phyloP scores from a whole-genome alignment of 371 early-diverging fungal species.

The Mortierella polycephala region DNA sequence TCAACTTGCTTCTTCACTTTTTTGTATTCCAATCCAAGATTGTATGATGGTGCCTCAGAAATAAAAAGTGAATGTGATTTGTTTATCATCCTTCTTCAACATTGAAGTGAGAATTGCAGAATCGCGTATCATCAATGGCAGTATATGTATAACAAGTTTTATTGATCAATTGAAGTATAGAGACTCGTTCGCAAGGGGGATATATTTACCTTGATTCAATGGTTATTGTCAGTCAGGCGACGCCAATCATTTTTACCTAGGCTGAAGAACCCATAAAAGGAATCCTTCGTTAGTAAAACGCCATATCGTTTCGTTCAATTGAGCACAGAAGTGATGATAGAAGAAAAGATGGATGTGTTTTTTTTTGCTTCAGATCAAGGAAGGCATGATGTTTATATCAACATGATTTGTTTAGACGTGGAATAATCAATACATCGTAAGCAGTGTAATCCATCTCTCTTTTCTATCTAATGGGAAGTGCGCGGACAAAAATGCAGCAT shows the following conservation, averaged over 20 bases:
- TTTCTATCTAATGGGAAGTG: not conserved
- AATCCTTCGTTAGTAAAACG: not conserved
- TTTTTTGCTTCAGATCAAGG: conserved; percentile 40
- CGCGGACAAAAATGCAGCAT: too few species aligned
- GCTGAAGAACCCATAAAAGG: too few species aligned
- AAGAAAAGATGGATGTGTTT: not conserved
- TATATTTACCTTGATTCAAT: conserved; percentile 4
- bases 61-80: conserved; percentile 48
- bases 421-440: conserved; percentile 38
- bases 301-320: too few species aligned
- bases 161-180: too few species aligned
- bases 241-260: too few species aligned
- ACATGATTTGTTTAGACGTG: conserved; percentile 36
- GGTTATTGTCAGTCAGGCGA: too few species aligned
- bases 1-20: not conserved
- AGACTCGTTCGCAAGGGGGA: not conserved
- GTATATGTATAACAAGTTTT: not conserved
- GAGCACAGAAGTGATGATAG: not conserved
- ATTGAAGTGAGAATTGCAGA: conserved; percentile 54
- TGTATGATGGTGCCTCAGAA: conserved; percentile 31
- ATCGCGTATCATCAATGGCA: conserved; percentile 50
- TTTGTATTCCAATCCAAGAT: not conserved
- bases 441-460: conserved; percentile 9
- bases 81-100: conserved; percentile 51
- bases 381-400: conserved; percentile 42